Conservation (phyloP, 495 filamentous ascomycete genomes). For the Cercophora sp. region DNA sequence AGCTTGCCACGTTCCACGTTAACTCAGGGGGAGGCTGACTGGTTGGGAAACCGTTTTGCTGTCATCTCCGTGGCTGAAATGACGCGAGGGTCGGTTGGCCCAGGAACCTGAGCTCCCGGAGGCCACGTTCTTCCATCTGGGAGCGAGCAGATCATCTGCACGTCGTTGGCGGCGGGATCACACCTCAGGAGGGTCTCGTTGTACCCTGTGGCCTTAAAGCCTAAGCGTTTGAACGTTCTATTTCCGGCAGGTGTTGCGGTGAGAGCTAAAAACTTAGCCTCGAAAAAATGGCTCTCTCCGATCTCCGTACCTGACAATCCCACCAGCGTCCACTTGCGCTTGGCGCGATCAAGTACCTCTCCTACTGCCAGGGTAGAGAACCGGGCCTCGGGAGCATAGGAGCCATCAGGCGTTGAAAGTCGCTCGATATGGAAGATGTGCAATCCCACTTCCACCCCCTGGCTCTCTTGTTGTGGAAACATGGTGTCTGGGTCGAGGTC, state of each 20-base stretch:
- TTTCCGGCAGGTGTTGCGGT: constrained; percentile 27
- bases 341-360: constrained; percentile 17
- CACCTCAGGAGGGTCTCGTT: constrained; percentile 19
- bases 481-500: constrained; percentile 58
- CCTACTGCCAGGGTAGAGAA: constrained; percentile 25
- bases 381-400: too few relatives aligned
- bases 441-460: constrained; percentile 25
- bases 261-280: constrained; percentile 20
- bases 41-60: background rate
- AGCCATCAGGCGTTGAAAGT: too few relatives aligned
- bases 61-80: constrained; percentile 9
- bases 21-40: background rate
- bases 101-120: background rate
- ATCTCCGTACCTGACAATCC: constrained; percentile 25
- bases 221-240: constrained; percentile 23
- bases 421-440: constrained; percentile 35
- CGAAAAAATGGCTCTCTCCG: background rate
- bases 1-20: background rate
- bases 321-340: constrained; percentile 23
- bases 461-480: constrained; percentile 46
- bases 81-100: too few relatives aligned
- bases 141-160: constrained; percentile 18
- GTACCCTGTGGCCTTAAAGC: constrained; percentile 29
- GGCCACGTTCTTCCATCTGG: constrained; percentile 7
- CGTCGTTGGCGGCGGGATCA: background rate